Percentiles rank a stretch among this genome's conserved stretches.
phyloP scores from a whole-genome alignment of 352 stramenopile genomes.

The Paralagenidium karlingii region DNA sequence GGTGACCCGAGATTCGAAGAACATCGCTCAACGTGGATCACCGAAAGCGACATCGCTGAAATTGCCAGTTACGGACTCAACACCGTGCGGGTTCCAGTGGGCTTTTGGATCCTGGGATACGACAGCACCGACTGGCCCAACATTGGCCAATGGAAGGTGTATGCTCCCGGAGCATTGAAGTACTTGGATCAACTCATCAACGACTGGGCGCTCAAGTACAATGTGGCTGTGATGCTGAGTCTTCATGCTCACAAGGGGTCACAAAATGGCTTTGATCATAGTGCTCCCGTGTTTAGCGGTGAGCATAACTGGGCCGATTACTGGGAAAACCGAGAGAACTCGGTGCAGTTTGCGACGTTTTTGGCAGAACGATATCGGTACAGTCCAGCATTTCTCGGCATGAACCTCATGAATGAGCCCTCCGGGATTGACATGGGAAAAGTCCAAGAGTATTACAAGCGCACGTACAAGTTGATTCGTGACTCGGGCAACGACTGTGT shows the following conservation, averaged over 20 bases:
- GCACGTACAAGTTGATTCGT: conserved; percentile 44
- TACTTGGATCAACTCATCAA: conserved; percentile 36
- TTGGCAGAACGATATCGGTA: conserved; percentile 26
- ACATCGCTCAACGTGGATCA: conserved; percentile 47
- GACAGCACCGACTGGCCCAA: conserved; percentile 3
- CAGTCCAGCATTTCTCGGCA: conserved; percentile 33
- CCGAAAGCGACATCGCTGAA: conserved; percentile 24
- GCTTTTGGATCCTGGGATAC: conserved; percentile 12
- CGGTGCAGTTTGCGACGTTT: conserved; percentile 35
- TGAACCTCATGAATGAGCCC: conserved; percentile 71
- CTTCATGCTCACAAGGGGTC: conserved; percentile 36
- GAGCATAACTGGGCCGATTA: conserved; percentile 29
- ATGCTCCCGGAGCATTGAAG: conserved; percentile 7
- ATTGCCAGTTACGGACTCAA: conserved; percentile 14
- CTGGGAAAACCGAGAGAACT: conserved; percentile 52
- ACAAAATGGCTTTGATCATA: conserved; percentile 47
- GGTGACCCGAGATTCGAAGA: conserved; percentile 9
- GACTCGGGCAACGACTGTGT: conserved; percentile 38
- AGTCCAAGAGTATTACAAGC: conserved; percentile 39
- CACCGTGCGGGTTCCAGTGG: conserved; percentile 13
- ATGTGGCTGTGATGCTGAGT: conserved; percentile 42
- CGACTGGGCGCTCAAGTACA: conserved; percentile 26
- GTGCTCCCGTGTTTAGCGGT: conserved; percentile 4
- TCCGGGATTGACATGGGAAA: conserved; percentile 16
- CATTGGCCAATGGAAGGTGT: conserved; percentile 7